Evolutionary conservation across 352 stramenopile genomes (phyloP), one percentile per base, ranked within the genome.

Genomic region (Phytophthora foliorum): DNA sequence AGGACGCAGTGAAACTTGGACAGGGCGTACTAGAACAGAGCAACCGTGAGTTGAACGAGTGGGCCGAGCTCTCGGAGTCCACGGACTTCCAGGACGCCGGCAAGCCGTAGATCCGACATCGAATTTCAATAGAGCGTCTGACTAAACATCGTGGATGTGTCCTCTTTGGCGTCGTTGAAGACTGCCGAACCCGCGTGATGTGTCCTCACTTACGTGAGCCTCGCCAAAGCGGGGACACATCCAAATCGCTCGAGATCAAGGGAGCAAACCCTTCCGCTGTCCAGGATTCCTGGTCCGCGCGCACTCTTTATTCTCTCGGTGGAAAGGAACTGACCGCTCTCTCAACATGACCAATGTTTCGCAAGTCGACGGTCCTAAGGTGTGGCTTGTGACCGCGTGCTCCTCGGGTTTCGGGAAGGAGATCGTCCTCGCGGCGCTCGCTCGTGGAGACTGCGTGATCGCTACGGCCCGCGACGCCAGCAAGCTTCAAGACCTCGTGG

Each of bases 381-480:
- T 88, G 34, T 86, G 77, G 77, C 63, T 88, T 21, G 81, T 88
- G 52, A 88, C 77, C 9, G 80, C 75, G 17, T 83, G 77, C 48
- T 88, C 80, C 8, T 80, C 73, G 1, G 80, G 80, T 31, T 80
- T 86, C 45, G 77, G 77, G n/a, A 72, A 67, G 29, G 77, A 80
- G 17, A 81, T 86, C 25, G 75, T 81, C 1, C 44, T 86, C 21
- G 74, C 71, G 1, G 77, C 75, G 3, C 73, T 82, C n/a, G 73
- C 72, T 31, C 75, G 70, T 8, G 77, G 80, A 55, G 75, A 86
- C 50, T 60, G 52, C n/a, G 80, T 88, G 17, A 84, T 86, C 31
- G 77, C 77, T 14, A 88, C 80, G 21, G 78, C 78, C 49, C 75
- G 80, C 29, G 72, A 81, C 9, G 57, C 56, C 24, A 63, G 48